These are phyloP conservation scores for Naegleria lovaniensis DNA, from an alignment of 208 protist species.

Conservation along the genomic window DNA sequence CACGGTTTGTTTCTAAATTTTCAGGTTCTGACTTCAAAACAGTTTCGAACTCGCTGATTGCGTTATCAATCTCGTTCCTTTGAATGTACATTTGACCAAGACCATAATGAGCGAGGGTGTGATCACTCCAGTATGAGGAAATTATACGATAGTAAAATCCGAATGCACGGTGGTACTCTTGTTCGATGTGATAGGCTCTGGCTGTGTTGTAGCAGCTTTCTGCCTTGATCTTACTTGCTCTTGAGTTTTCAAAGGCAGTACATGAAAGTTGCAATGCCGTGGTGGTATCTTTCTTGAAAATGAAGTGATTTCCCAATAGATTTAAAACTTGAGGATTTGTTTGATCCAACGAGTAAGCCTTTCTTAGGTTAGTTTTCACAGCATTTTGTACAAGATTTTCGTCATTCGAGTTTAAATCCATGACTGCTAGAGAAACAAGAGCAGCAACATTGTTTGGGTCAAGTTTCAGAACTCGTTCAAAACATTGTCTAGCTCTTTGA, in stretches of 20 bases:
- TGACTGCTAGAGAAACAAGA: conserved; percentile 39
- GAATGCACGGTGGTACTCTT: conserved; percentile 40
- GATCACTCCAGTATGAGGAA: conserved; percentile 26
- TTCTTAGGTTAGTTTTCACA: neutral
- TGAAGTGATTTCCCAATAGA: conserved; percentile 51
- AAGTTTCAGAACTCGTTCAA: conserved; percentile 43
- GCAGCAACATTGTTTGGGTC: conserved; percentile 45
- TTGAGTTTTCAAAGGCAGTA: conserved; percentile 37
- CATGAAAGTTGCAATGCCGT: conserved; percentile 26
- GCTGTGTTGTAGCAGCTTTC: conserved; percentile 45
- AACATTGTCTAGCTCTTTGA: conserved; percentile 14
- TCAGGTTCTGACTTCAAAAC: conserved; percentile 43
- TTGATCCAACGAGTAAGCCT: conserved; percentile 41
- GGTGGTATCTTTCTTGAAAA: conserved; percentile 34
- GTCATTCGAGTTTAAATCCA: conserved; percentile 41
- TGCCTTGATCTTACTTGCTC: conserved; percentile 39
- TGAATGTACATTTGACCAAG: conserved; percentile 39
- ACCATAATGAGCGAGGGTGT: conserved; percentile 41
- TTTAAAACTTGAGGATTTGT: conserved; percentile 47
- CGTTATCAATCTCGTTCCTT: conserved; percentile 43
- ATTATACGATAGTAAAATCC: conserved; percentile 21
- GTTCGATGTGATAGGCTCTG: conserved; percentile 34
- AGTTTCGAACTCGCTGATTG: conserved; percentile 40
- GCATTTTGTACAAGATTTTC: neutral
- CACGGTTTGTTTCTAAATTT: conserved; percentile 48